Conservation (phyloP, 1,284 basidiomycete genomes). For the Ganoderma multipileum region DNA sequence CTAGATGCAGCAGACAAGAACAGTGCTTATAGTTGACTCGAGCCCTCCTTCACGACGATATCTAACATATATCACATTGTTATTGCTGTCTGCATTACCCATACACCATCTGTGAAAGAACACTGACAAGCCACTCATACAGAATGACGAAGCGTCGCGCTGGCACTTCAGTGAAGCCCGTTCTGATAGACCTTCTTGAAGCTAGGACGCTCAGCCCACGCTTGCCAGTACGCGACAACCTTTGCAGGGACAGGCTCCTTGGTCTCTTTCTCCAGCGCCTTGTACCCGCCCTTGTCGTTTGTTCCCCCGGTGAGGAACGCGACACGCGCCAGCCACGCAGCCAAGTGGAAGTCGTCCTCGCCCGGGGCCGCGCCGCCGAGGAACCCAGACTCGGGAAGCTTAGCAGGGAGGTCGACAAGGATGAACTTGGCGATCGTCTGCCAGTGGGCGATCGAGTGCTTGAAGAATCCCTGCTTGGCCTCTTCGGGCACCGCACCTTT, state of each 20-base stretch:
- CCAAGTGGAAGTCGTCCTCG: constrained; percentile 63
- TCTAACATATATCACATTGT: background rate
- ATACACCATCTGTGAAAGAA: background rate
- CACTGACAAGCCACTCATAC: background rate
- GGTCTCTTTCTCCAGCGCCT: constrained; percentile 49
- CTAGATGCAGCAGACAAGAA: constrained; percentile 17
- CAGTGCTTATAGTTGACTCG: background rate
- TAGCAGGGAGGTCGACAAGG: constrained; percentile 46
- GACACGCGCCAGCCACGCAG: constrained; percentile 58
- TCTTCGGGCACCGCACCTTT: constrained; percentile 46
- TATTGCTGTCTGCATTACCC: background rate
- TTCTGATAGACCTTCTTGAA: constrained; percentile 62
- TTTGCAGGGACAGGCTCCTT: constrained; percentile 47
- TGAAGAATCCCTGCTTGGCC: constrained; percentile 49
- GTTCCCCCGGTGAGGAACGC: constrained; percentile 44
- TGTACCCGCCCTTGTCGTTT: constrained; percentile 44
- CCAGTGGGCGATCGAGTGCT: constrained; percentile 49
- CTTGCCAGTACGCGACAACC: constrained; percentile 51
- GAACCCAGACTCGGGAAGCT: constrained; percentile 53
- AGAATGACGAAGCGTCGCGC: background rate
- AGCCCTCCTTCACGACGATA: background rate
- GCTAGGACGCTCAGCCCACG: constrained; percentile 61
- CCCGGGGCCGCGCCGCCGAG: constrained; percentile 54
- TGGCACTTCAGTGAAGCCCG: constrained; percentile 50
- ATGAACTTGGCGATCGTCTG: constrained; percentile 47